Conservation (phyloP, 257 asterid species). For the Coffea canephora region DNA sequence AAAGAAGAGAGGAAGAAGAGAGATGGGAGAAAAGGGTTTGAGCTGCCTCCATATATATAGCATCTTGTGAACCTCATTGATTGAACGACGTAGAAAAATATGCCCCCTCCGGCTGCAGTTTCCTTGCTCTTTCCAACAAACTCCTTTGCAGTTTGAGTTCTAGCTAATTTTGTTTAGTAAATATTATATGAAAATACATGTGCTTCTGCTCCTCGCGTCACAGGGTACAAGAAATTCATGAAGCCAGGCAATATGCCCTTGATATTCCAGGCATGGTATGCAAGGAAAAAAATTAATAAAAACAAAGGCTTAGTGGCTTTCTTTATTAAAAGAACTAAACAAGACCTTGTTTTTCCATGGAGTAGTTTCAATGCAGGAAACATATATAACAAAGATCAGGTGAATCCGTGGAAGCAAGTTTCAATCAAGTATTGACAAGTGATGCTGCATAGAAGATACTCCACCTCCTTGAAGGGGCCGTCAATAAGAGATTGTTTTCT, state of each 20-base stretch:
- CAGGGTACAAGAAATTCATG: neutral
- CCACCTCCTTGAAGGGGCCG: neutral
- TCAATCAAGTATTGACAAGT: neutral
- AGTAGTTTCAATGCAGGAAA: neutral
- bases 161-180: slow-evolving; percentile 4
- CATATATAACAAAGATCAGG: neutral
- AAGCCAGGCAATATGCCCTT: neutral
- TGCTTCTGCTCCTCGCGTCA: neutral
- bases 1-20: neutral
- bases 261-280: slow-evolving; percentile 6
- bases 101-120: neutral
- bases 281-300: neutral
- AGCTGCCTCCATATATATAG: neutral
- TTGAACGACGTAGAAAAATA: slow-evolving; percentile 7
- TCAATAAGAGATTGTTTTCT: neutral
- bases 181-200: neutral
- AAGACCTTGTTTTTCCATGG: neutral
- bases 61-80: neutral
- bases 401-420: neutral
- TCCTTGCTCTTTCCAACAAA: slow-evolving; percentile 11
- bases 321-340: too few relatives aligned
- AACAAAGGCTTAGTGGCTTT: neutral
- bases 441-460: neutral
- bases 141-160: neutral
- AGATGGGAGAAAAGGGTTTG: neutral